Evolutionary conservation across 805 yeast species (phyloP).

Genomic region (Yamadazyma takamatsuzukensis): DNA sequence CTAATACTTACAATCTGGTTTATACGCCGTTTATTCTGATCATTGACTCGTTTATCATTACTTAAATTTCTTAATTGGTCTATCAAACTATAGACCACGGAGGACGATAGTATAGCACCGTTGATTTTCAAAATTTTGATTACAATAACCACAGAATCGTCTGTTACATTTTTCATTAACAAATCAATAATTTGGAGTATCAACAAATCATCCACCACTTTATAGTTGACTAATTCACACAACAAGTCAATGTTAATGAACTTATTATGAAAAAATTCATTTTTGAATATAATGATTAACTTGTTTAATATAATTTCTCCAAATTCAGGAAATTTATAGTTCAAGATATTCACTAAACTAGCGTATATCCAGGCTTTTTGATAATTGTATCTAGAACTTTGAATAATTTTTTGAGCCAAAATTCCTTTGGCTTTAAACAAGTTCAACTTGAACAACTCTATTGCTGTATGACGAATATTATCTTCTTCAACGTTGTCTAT

Average conservation of each 20-base stretch:
- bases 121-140: conserved; percentile 44
- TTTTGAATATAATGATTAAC: conserved; percentile 55
- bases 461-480: conserved; percentile 48
- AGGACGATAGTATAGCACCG: conserved; percentile 51
- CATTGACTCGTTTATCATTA: conserved; percentile 46
- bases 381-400: conserved; percentile 22
- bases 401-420: conserved; percentile 46
- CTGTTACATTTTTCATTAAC: conserved; percentile 41
- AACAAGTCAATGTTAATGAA: conserved; percentile 47
- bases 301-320: conserved; percentile 58
- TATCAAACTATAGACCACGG: conserved; percentile 48
- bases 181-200: conserved; percentile 34
- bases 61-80: conserved; percentile 60
- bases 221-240: conserved; percentile 60
- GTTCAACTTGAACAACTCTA: conserved; percentile 54
- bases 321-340: conserved; percentile 64
- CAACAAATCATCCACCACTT: conserved; percentile 40
- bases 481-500: conserved; percentile 43
- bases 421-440: conserved; percentile 59
- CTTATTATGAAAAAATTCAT: conserved; percentile 47
- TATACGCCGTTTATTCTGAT: conserved; percentile 42
- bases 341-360: conserved; percentile 54
- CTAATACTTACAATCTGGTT: conserved; percentile 44
- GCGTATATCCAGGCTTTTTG: conserved; percentile 49
- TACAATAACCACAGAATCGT: conserved; percentile 55